Evolutionary conservation across 768 basidiomycete genomes (phyloP).

Genomic region (Lyophyllum semitale): DNA sequence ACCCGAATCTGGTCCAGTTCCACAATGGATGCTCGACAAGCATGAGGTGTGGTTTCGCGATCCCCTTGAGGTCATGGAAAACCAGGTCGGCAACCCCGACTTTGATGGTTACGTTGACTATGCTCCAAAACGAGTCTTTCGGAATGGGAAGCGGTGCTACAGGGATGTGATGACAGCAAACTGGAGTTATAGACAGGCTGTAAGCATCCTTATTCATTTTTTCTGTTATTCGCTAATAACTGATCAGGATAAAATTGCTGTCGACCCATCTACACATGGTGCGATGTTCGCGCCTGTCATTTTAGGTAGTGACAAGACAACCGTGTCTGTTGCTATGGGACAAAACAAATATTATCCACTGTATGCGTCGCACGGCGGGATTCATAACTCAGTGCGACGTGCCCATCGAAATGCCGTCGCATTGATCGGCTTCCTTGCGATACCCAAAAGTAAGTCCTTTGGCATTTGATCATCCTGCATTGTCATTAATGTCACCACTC

Average conservation of each 20-base stretch:
- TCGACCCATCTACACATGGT: constrained; percentile 10
- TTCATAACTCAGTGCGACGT: too few species aligned
- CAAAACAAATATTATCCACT: constrained; percentile 36
- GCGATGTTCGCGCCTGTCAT: constrained; percentile 27
- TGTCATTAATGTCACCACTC: background rate
- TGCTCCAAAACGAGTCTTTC: constrained; percentile 23
- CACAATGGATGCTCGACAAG: constrained; percentile 20
- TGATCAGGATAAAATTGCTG: constrained; percentile 5
- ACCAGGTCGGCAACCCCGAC: too few species aligned
- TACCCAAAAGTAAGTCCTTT: constrained; percentile 1
- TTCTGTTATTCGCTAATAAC: constrained; percentile 5
- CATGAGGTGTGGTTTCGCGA: too few species aligned
- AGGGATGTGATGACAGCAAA: constrained; percentile 35
- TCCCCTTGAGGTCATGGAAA: constrained; percentile 10
- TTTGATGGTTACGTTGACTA: constrained; percentile 13
- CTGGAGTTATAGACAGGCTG: constrained; percentile 18
- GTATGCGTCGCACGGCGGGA: constrained; percentile 24
- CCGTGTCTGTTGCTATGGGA: constrained; percentile 34
- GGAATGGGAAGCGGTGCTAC: constrained; percentile 17
- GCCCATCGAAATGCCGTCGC: too few species aligned
- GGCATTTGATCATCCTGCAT: background rate
- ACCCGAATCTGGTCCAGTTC: constrained; percentile 7
- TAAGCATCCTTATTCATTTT: constrained; percentile 10
- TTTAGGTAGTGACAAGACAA: constrained; percentile 38
- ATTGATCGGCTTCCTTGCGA: constrained; percentile 4